Evolutionary conservation across 2,329 filamentous ascomycete genomes (phyloP), one percentile per base, ranked within the genome.

Genomic region (Pestalotiopsis sp.): DNA sequence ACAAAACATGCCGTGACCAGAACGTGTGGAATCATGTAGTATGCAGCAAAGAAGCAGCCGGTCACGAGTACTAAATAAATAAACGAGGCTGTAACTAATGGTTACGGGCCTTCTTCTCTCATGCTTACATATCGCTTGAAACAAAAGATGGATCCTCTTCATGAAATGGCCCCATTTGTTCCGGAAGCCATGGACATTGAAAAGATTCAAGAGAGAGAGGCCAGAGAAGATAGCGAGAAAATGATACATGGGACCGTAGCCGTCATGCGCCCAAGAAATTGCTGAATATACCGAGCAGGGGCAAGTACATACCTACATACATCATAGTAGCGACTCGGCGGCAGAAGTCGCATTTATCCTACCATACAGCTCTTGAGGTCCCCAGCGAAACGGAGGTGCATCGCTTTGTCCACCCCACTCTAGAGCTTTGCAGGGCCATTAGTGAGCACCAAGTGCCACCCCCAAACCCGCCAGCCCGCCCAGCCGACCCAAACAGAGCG

Each of bases 71-170:
- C 31, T 14, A 31, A 36, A 14, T 45, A 36, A n/a, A 9, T 31
- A 61, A 61, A 61, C 59, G 38, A 64, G 61, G 61, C 61, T 64
- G 61, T 31, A 64, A 20, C 36, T 27, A 31, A 36, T 62, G n/a
- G n/a, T 64, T 36, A 25, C 13, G 61, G 61, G 39, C 38, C 38
- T 31, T 64, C 31, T 36, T 61, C 12, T 36, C 31, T 45, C n/a
- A 64, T 49, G 61, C 61, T 64, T 64, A 64, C 61, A 61, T 39
- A 61, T 61, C 61, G 61, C 61, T 52, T 49, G 61, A 64, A 45
- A 64, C 39, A 45, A 64, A 64, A 64, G 20, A 62, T 62, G 59
- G 59, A 41, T 41, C 59, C 57, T 36, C 59, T 13, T 27, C 17
- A 27, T 39, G 59, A 20, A 17, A 52, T n/a, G 11, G 7, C 17